Base-by-base conservation (phyloP, 2,329 filamentous ascomycete species). In the Claviceps pazoutovae region DNA sequence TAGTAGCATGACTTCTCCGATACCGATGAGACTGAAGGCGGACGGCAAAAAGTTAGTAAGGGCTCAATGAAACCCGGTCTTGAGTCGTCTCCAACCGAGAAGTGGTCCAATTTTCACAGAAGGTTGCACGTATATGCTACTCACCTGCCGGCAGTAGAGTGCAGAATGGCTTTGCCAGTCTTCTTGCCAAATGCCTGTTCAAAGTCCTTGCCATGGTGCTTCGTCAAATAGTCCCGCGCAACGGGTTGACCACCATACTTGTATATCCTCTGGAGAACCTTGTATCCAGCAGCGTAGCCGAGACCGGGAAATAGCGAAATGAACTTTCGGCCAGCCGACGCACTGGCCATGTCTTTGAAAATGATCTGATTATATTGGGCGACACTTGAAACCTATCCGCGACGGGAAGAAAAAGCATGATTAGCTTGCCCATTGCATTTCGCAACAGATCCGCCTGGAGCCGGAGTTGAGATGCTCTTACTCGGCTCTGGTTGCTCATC, bases 231-330 rank as follows among this genome's bases (percentile, higher is more conserved):
- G 71, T 98, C 93, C 51, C 91, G 84, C 41, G 88, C 90, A 62
- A 96, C 87, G 45, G 93, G 93, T 74, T 98, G 93, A 49, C 93
- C 93, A 59, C 93, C 93, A 65, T 96, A 98, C 74, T 98, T 98
- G 80, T 98, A 98, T 66, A 98, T 82, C 68, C 93, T 79, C 79
- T 98, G 93, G 52, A 95, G 80, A 56, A 97, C 77, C 79, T 98
- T 98, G 78, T 98, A 98, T 56, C 90, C 90, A 52, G 93, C 93
- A 53, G 93, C 93, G 69, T 98, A 98, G 64, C 93, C 93, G 55
- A 98, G 80, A 65, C 93, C 93, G 36, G 93, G 93, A 74, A 98
- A 98, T 46, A 98, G 80, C 44, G 91, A 96, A 64, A 96, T 79
- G 70, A 97, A 96, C 68, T 96, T 96, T 61, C 74, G 75, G 51